Evolutionary conservation across 192 early-diverging fungal species (phyloP).

Genomic region (Borealophlyctis nickersoniae): DNA sequence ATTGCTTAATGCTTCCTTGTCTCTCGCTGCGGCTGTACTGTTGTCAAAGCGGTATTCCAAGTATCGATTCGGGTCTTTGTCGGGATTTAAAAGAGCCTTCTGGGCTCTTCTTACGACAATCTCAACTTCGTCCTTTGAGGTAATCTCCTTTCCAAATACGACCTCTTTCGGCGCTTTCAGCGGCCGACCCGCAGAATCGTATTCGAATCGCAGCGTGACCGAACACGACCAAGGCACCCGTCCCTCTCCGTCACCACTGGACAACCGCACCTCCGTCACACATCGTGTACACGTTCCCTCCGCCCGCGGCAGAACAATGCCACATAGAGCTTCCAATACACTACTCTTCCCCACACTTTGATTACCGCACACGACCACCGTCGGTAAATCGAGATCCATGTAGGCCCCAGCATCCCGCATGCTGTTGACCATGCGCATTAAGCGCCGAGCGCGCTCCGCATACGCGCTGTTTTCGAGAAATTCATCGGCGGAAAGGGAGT

Average conservation of each 20-base stretch:
- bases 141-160: conserved; percentile 35
- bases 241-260: conserved; percentile 16
- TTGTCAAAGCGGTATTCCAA: conserved; percentile 30
- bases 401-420: conserved; percentile 45
- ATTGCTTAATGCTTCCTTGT: conserved; percentile 43
- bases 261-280: conserved; percentile 52
- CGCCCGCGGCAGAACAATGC: conserved; percentile 44
- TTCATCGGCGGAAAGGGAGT: conserved; percentile 18
- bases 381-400: conserved; percentile 53
- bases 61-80: conserved; percentile 30
- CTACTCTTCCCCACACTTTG: conserved; percentile 53
- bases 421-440: conserved; percentile 38
- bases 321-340: conserved; percentile 52
- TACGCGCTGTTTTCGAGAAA: conserved; percentile 30
- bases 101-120: conserved; percentile 46
- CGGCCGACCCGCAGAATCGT: conserved; percentile 29
- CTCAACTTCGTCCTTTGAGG: conserved; percentile 35
- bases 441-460: conserved; percentile 26
- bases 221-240: conserved; percentile 39
- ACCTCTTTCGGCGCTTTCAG: conserved; percentile 34
- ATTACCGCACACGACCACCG: conserved; percentile 54
- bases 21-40: conserved; percentile 26
- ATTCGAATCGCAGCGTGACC: conserved; percentile 48
- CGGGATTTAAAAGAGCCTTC: conserved; percentile 56
- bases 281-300: conserved; percentile 56